Evolutionary conservation across 2,329 filamentous ascomycete genomes (phyloP), one percentile per base, ranked within the genome.

Genomic region (Curvularia hawaiiensis): DNA sequence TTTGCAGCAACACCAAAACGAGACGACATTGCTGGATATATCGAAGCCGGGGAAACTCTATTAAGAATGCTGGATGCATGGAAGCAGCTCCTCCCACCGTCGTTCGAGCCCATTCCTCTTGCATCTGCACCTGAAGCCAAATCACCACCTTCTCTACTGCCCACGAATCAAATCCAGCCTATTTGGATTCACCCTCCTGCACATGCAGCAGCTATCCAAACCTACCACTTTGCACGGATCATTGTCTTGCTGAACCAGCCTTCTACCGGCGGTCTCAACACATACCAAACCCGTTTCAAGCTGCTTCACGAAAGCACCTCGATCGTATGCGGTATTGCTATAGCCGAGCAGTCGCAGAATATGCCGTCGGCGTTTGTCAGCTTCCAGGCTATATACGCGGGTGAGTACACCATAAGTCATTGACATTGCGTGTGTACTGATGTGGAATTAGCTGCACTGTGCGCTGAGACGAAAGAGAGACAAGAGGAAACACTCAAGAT

Each of bases 211-310:
- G 79, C 83, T 0, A 67, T 85, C 5, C 83, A 85, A 59, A 78
- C 80, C 33, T 80, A 84, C 59, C 78, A 79, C 63, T 82, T 84
- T 58, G 82, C 83, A 1, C 77, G 79, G 9, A 82, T 85, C 40
- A 70, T 86, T 0, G 76, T 85, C 2, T 72, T 83, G 0, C 75
- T 85, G 28, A 80, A 85, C 51, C 79, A 82, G 44, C 83, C 83
- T 1, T 80, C 80, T 0, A 75, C 76, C 2, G 80, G 80, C 2
- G 82, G 82, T 0, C 77, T 82, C 39, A 74, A 79, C 22, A 80
- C 80, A 20, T 84, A 82, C 55, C 62, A 79, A 43, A 73, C 75
- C 18, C 76, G 79, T 9, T 78, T 81, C 62, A 77, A 76, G 55
- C 69, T 74, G 16, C 75, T 82, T 12, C 73, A 77, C 14, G 79